A percentile compares a stretch with the other conserved stretches of the same genome.
Conservation (phyloP, 2,329 filamentous ascomycete species). For the Neonectria magnoliae region DNA sequence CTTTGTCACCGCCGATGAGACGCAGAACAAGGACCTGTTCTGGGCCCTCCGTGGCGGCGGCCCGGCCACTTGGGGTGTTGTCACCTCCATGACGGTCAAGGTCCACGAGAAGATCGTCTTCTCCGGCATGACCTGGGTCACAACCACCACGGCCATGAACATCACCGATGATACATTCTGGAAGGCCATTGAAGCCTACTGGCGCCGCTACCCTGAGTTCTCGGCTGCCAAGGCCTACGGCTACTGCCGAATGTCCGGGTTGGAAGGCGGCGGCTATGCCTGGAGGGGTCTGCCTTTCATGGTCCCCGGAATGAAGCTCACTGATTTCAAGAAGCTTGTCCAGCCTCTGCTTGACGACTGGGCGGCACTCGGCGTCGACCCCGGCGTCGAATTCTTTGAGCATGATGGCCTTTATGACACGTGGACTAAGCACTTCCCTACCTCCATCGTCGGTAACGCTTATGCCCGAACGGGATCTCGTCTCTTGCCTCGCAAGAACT, state of each 20-base stretch:
- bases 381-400: slow-evolving; percentile 47
- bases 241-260: slow-evolving; percentile 35
- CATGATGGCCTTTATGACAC: slow-evolving; percentile 49
- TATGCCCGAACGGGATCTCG: slow-evolving; percentile 48
- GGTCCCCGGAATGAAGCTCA: slow-evolving; percentile 47
- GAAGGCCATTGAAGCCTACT: slow-evolving; percentile 46
- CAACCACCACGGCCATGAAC: slow-evolving; percentile 42
- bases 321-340: slow-evolving; percentile 46
- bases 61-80: slow-evolving; percentile 52
- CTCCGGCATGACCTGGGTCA: slow-evolving; percentile 50
- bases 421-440: slow-evolving; percentile 53
- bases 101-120: slow-evolving; percentile 46
- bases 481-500: slow-evolving; percentile 50
- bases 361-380: slow-evolving; percentile 42
- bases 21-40: slow-evolving; percentile 57
- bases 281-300: slow-evolving; percentile 48
- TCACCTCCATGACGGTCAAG: slow-evolving; percentile 48
- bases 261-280: slow-evolving; percentile 32
- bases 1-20: slow-evolving; percentile 52
- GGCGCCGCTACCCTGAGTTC: slow-evolving; percentile 44
- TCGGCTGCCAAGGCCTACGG: slow-evolving; percentile 43
- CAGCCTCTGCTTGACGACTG: slow-evolving; percentile 45
- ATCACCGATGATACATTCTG: slow-evolving; percentile 47
- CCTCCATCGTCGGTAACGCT: slow-evolving; percentile 30
- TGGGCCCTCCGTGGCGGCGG: slow-evolving; percentile 61